Conservation (phyloP, 2,329 filamentous ascomycete species). For the Neofusicoccum ribis region DNA sequence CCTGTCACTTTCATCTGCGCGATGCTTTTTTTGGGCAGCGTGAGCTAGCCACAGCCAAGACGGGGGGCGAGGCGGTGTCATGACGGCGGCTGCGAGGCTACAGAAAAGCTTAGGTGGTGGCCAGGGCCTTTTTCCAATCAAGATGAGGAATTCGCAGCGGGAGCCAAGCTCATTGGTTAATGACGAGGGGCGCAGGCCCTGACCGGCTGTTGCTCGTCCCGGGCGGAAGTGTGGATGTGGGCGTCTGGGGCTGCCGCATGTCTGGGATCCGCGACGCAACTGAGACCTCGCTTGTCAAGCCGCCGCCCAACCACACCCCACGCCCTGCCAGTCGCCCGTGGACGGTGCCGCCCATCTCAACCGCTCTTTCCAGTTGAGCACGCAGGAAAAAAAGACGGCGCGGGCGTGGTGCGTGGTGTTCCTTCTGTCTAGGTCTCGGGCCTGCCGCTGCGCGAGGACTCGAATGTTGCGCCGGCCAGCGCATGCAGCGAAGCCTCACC, state of each 20-base stretch:
- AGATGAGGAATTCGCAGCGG: not conserved
- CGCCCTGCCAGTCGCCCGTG: not conserved
- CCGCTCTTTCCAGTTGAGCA: not conserved
- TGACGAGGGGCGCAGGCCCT: not conserved
- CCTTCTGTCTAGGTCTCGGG: not conserved
- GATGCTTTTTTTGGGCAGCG: not conserved
- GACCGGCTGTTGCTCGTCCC: not conserved
- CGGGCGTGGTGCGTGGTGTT: not conserved
- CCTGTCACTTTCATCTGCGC: not conserved
- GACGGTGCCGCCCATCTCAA: not conserved
- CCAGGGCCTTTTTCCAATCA: not conserved
- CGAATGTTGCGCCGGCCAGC: not conserved
- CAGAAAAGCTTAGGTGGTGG: not conserved
- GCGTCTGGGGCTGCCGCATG: constrained; percentile 12
- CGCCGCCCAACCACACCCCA: not conserved
- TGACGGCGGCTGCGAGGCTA: not conserved
- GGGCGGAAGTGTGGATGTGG: not conserved
- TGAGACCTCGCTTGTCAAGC: constrained; percentile 16
- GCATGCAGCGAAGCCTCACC: not conserved
- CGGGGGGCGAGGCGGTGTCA: not conserved
- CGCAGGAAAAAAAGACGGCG: not conserved
- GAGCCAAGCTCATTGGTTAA: not conserved
- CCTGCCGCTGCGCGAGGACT: not conserved
- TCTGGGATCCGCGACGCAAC: constrained; percentile 13
- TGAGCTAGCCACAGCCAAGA: not conserved